Base-by-base conservation (phyloP, 2,329 filamentous ascomycete species). In the Fusarium drepaniforme region DNA sequence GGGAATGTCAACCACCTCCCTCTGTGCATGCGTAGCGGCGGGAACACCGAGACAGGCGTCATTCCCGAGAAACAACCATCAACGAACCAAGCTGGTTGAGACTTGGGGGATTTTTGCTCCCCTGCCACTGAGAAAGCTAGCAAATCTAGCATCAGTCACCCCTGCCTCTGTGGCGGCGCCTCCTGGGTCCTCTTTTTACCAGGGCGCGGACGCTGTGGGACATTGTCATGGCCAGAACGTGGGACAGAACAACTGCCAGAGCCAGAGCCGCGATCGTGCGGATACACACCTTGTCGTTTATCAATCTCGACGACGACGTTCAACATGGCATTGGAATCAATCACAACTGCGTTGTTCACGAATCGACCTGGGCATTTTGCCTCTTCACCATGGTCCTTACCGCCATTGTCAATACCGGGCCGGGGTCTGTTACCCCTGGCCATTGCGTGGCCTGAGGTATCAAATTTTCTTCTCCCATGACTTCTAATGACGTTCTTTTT, bases 31-130 rank as follows among this genome's bases (percentile, higher is more conserved):
- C 62, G 64, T 67, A 76, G 68, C 67, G 65, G 71, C 77, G 77
- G 77, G 64, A 79, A 79, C 77, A 79, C 77, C 77, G 77, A 79
- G 76, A 67, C 75, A 75, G 61, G 74, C 66, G 73, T 78, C 74
- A 79, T 78, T 79, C 74, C 75, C 77, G 77, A 70, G 42, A 70
- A 73, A 76, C 68, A 74, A 66, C 67, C 67, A 68, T 56, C 57
- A 59, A 46, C 62, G 51, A 74, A 59, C 51, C 62, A 59, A 56
- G 64, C 66, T 74, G 74, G 74, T 71, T 71, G 57, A 66, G 46
- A 73, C 38, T 66, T 70, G 65, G 68, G 59, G 25, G 56, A 64
- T 64, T 58, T 25, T 67, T 37, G n/a, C 38, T 40, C 69, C 71
- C 68, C 49, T 59, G 57, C 63, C 42, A 44, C 57, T 67, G 35